phyloP scores from a whole-genome alignment of 768 basidiomycete species.

The Leccinum obscurum region DNA sequence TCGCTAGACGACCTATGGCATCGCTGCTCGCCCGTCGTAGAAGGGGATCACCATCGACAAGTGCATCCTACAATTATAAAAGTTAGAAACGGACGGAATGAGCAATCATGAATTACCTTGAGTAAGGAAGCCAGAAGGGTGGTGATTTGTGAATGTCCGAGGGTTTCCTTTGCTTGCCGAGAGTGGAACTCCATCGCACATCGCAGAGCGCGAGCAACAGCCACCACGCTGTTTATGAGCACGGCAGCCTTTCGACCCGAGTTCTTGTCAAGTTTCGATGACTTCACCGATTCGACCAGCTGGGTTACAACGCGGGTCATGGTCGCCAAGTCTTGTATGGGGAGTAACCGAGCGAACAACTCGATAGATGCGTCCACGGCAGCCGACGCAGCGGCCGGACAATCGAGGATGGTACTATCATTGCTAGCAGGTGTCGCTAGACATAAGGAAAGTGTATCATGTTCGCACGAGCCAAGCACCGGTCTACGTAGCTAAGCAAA shows the following conservation, averaged over 20 bases:
- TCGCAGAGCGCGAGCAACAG: constrained; percentile 69
- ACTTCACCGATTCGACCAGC: constrained; percentile 64
- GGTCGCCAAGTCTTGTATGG: constrained; percentile 68
- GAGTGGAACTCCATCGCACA: constrained; percentile 50
- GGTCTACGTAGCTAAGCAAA: constrained; percentile 53
- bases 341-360: constrained; percentile 77
- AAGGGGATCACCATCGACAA: constrained; percentile 77
- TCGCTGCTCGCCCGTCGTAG: constrained; percentile 83
- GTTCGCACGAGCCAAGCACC: constrained; percentile 80
- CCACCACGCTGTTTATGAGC: constrained; percentile 74
- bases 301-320: constrained; percentile 55
- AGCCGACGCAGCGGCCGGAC: constrained; percentile 75
- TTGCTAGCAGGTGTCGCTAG: constrained; percentile 45
- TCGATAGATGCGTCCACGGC: constrained; percentile 90
- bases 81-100: constrained; percentile 11
- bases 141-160: constrained; percentile 66
- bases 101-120: constrained; percentile 54
- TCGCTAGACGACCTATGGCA: constrained; percentile 83
- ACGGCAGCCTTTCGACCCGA: constrained; percentile 84
- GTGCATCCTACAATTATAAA: constrained; percentile 53
- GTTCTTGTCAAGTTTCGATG: constrained; percentile 84
- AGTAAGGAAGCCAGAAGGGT: constrained; percentile 65
- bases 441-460: constrained; percentile 78
- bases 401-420: constrained; percentile 52
- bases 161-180: constrained; percentile 62